Base-by-base conservation (phyloP, 164 flowering plant genomes). In the Kingdonia uniflora region DNA sequence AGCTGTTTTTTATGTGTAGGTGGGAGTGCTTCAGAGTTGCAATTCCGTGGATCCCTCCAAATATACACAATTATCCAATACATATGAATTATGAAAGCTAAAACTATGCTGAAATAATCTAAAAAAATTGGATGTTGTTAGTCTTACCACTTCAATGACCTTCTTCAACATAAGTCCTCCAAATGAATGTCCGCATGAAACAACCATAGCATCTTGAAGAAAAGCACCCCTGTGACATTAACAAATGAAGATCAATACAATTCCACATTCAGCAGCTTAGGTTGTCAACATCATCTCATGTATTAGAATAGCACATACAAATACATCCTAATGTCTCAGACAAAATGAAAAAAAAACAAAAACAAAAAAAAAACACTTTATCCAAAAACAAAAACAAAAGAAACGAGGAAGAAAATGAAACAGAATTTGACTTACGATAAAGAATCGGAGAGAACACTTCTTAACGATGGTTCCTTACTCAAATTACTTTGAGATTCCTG, bases 101-200 rank as follows among this genome's bases (percentile, higher is more conserved):
- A 11, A 41, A 29, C 6, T 29, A 8, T 8, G 8, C 8, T 29
- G 8, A 29, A 8, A 29, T 29, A 29, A 51, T 33, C 14, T 4
- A 47, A 19, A 22, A 38, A 26, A 14, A 25, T 47, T 29, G 23
- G 33, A 14, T 15, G 37, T 5, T 14, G 16, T 43, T 17, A 44
- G 16, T 42, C 80, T 61, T 76, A 87, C 97, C 69, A 55, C 74
- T 56, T 91, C 96, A 62, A 87, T 57, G 58, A 91, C 96, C 62
- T 77, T 85, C 43, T 75, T 77, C 61, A 91, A 83, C 91, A 79
- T 81, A 49, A 77, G 66, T 58, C 97, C 96, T 42, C 97, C 97
- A 78, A 91, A 91, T 33, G 97, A 87, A 76, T 91, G 96, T 48
- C 97, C 97, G 65, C 96, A 87, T 6, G 97, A 80, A 68, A 87